phyloP scores from a whole-genome alignment of 1,284 basidiomycete species.

The Xerocomus amazonicus region DNA sequence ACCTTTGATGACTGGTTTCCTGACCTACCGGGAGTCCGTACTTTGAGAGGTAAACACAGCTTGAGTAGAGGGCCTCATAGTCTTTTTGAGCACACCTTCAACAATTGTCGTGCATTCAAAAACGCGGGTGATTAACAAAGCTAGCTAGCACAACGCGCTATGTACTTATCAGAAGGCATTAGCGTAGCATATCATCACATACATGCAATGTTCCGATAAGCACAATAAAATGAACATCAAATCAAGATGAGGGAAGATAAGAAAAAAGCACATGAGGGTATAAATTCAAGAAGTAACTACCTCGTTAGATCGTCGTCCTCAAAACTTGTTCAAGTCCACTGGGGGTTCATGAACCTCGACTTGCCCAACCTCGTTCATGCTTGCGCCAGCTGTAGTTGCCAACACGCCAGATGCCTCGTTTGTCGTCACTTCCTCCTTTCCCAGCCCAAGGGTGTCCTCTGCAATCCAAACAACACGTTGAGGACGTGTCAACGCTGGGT shows the following conservation, averaged over 20 bases:
- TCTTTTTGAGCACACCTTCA: too few species aligned
- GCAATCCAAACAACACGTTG: slow-evolving; percentile 84
- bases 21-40: too few species aligned
- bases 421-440: slow-evolving; percentile 57
- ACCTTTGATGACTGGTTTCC: too few species aligned
- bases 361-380: slow-evolving; percentile 66
- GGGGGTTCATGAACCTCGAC: slow-evolving; percentile 51
- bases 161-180: too few species aligned
- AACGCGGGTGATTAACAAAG: too few species aligned
- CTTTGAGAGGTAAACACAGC: too few species aligned
- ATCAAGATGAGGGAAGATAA: neutral
- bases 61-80: too few species aligned
- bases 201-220: neutral
- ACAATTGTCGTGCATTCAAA: too few species aligned
- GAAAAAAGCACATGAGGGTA: neutral
- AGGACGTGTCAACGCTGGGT: slow-evolving; percentile 73
- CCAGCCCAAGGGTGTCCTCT: slow-evolving; percentile 58
- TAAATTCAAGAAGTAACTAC: slow-evolving; percentile 1
- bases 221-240: neutral
- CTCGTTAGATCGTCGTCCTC: neutral
- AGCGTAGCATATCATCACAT: slow-evolving; percentile 6
- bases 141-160: too few species aligned
- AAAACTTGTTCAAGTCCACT: slow-evolving; percentile 37
- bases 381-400: slow-evolving; percentile 53
- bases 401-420: slow-evolving; percentile 58